These are phyloP conservation scores for Draba incana DNA, from an alignment of 345 rosid species.

Conservation along the genomic window DNA sequence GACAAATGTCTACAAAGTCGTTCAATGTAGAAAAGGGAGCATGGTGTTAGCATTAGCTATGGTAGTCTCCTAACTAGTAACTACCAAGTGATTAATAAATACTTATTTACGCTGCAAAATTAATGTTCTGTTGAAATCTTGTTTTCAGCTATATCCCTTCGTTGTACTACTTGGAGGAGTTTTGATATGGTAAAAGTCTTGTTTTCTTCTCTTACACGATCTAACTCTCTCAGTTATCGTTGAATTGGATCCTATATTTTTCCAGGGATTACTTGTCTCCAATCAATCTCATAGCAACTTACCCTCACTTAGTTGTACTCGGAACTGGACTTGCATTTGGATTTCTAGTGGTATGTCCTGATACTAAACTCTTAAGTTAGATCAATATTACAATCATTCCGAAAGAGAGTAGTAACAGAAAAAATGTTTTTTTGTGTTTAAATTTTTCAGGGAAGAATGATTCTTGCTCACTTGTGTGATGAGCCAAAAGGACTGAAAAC, in stretches of 20 bases:
- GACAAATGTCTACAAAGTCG: slow-evolving; percentile 78
- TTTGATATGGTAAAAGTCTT: slow-evolving; percentile 73
- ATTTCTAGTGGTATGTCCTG: slow-evolving; percentile 84
- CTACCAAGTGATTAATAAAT: background rate
- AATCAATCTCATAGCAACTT: slow-evolving; percentile 69
- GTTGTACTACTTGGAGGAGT: slow-evolving; percentile 83
- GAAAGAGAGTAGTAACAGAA: background rate
- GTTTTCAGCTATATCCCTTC: slow-evolving; percentile 83
- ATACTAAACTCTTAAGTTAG: slow-evolving; percentile 7
- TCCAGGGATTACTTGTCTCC: slow-evolving; percentile 61
- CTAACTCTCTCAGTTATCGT: background rate
- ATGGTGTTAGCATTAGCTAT: slow-evolving; percentile 91
- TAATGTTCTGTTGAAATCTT: slow-evolving; percentile 37
- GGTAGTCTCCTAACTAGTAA: slow-evolving; percentile 64
- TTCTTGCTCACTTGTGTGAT: slow-evolving; percentile 96
- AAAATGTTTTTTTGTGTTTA: too few relatives aligned
- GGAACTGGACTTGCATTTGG: slow-evolving; percentile 99
- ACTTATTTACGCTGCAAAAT: slow-evolving; percentile 10
- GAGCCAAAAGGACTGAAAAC: slow-evolving; percentile 99
- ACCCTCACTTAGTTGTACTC: slow-evolving; percentile 83
- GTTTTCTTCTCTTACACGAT: background rate
- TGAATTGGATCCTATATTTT: slow-evolving; percentile 9
- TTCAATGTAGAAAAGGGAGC: slow-evolving; percentile 82
- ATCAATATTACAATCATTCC: background rate
- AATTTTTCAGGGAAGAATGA: slow-evolving; percentile 97